phyloP scores from a whole-genome alignment of 345 rosid species.

The Lepidium didymum region DNA sequence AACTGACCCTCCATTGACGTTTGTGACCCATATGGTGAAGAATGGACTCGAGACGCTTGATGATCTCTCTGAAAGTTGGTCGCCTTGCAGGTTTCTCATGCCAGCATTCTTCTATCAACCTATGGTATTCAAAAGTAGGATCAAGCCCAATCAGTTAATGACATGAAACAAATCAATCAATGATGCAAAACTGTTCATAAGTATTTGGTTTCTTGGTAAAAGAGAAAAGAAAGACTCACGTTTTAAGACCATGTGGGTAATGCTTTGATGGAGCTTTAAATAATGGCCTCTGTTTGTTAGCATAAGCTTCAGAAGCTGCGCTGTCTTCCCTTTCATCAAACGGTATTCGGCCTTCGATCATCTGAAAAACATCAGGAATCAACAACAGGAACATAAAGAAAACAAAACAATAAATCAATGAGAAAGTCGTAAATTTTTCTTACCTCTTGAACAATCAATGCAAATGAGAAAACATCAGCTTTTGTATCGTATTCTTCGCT shows the following conservation, averaged over 20 bases:
- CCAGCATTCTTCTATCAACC: slow-evolving; percentile 95
- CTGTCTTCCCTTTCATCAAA: slow-evolving; percentile 55
- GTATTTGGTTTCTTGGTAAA: not conserved
- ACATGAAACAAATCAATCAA: slow-evolving; percentile 3
- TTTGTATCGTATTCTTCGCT: slow-evolving; percentile 74
- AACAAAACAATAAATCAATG: too few species aligned
- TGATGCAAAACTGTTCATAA: not conserved
- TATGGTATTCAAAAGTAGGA: slow-evolving; percentile 12
- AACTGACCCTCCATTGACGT: slow-evolving; percentile 73
- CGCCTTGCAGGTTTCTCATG: slow-evolving; percentile 66
- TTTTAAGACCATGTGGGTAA: slow-evolving; percentile 78
- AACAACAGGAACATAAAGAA: not conserved
- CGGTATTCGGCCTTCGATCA: slow-evolving; percentile 84
- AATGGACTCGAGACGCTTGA: slow-evolving; percentile 54
- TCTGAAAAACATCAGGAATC: slow-evolving; percentile 31
- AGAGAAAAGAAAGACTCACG: slow-evolving; percentile 36
- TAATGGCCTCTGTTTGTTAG: slow-evolving; percentile 44
- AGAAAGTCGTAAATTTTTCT: not conserved
- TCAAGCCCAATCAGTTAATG: not conserved
- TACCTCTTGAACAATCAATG: slow-evolving; percentile 89
- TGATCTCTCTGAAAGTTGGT: slow-evolving; percentile 72
- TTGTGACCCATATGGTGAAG: slow-evolving; percentile 46
- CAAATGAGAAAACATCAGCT: slow-evolving; percentile 94
- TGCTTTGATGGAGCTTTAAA: slow-evolving; percentile 69
- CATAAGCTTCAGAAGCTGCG: slow-evolving; percentile 58